phyloP scores from a whole-genome alignment of 1,284 basidiomycete genomes.

The Phaffia rhodozyma region DNA sequence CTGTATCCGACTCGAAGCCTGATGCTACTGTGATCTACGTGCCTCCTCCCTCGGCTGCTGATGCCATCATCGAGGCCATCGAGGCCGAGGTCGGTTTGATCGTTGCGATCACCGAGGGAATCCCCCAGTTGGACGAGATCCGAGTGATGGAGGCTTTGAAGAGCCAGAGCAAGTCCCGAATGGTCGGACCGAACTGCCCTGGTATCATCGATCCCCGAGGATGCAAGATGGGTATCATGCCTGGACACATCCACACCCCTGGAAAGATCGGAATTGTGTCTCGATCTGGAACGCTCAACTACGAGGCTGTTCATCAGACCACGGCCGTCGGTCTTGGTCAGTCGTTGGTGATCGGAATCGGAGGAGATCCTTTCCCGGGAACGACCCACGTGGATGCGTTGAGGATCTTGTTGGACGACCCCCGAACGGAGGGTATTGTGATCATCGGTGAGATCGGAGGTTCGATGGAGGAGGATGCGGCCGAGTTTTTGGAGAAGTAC shows the following conservation, averaged over 20 bases:
- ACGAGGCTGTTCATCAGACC: conserved; percentile 88
- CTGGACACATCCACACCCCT: conserved; percentile 91
- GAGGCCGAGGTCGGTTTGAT: conserved; percentile 93
- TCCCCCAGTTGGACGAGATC: conserved; percentile 92
- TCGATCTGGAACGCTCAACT: conserved; percentile 85
- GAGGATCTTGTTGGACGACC: conserved; percentile 91
- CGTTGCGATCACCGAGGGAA: conserved; percentile 95
- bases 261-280: conserved; percentile 96
- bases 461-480: conserved; percentile 98
- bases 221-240: conserved; percentile 99
- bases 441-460: conserved; percentile 99
- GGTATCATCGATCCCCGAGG: conserved; percentile 94
- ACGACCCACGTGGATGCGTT: conserved; percentile 92
- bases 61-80: conserved; percentile 94
- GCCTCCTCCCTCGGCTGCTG: conserved; percentile 80
- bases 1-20: conserved; percentile 67
- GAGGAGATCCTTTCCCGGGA: conserved; percentile 95
- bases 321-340: conserved; percentile 93
- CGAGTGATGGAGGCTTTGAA: conserved; percentile 85
- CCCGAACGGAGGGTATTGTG: conserved; percentile 87
- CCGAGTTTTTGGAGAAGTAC: conserved; percentile 83
- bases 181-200: conserved; percentile 92
- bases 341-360: conserved; percentile 92
- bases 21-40: conserved; percentile 94
- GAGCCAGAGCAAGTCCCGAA: conserved; percentile 84